Conservation (phyloP, 2,329 filamentous ascomycete species). For the Nigrospora osmanthi region DNA sequence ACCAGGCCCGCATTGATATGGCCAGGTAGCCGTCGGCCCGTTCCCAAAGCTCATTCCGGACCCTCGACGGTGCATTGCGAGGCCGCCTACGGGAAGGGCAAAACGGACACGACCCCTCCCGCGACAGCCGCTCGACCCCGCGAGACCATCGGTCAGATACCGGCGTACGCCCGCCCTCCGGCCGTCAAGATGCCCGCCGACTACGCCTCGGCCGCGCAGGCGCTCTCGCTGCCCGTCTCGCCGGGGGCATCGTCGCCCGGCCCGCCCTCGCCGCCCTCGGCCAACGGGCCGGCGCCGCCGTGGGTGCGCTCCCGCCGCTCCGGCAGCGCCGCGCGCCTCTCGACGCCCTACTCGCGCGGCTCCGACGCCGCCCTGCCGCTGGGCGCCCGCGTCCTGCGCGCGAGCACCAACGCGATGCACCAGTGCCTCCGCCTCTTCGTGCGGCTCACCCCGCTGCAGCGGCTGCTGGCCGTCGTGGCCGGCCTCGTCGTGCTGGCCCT, state of each 20-base stretch:
- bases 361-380: constrained; percentile 17
- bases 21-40: too few relatives aligned
- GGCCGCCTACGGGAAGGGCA: too few relatives aligned
- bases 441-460: constrained; percentile 53
- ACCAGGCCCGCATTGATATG: too few relatives aligned
- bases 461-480: constrained; percentile 45
- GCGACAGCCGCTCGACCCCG: too few relatives aligned
- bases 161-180: too few relatives aligned
- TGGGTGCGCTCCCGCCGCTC: constrained; percentile 22
- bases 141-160: too few relatives aligned
- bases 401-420: constrained; percentile 30
- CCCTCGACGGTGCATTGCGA: too few relatives aligned
- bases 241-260: constrained; percentile 10
- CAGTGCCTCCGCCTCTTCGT: constrained; percentile 42
- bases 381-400: constrained; percentile 30
- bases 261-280: constrained; percentile 16
- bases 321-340: constrained; percentile 27
- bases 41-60: too few relatives aligned
- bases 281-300: constrained; percentile 35
- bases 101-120: too few relatives aligned
- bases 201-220: constrained; percentile 40
- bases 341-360: constrained; percentile 28
- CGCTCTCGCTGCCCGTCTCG: constrained; percentile 35
- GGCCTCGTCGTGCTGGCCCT: constrained; percentile 44
- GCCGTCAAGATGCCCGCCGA: constrained; percentile 38